Base-by-base conservation (phyloP, 352 stramenopile species). In the Elongisporangium anandrum region DNA sequence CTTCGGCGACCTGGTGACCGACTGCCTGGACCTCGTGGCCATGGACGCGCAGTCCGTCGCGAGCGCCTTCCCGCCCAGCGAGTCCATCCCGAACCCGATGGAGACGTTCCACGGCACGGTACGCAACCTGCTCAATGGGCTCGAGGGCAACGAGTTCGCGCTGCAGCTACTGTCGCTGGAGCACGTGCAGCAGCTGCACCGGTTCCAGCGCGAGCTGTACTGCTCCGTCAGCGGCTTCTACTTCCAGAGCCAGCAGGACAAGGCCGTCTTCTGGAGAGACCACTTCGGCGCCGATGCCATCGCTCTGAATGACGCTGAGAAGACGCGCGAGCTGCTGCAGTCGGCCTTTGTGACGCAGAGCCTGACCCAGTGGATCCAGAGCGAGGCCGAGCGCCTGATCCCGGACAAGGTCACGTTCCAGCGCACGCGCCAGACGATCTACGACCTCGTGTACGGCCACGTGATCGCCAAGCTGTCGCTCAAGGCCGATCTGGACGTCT, bases 401-500 rank as follows among this genome's bases (percentile, higher is more conserved):
- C 85, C 85, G 3, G 72, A 94, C 29, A 66, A 67, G 20, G 59
- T 76, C 9, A 59, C 64, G n/a, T 94, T 94, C 61, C 73, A 75
- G 21, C 68, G 65, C 22, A 70, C 72, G 22, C 79, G 85, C 1
- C 81, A 91, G 61, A 65, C 68, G 13, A 91, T 94, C 60, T 91
- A 88, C 54, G 75, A 91, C 20, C 65, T 80, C 12, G 56, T 94
- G 13, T 69, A 85, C 51, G 61, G 56, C n/a, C 59, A 91, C 3
- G 77, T 92, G 15, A 75, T 90, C 5, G 63, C 73, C 7, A 79
- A 84, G 61, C 61, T 88, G n/a, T 70, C 72, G 19, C 72, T 81
- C 38, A 56, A 75, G 22, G 81, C 75, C 17, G 75, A 87, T 19
- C 57, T 95, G 39, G 85, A 92, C 50, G 82, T 95, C 17, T 99